Percentiles rank a stretch among this genome's conserved stretches.
These are phyloP conservation scores for Fusarium annulatum DNA, from an alignment of 2,329 filamentous ascomycete genomes.

Conservation along the genomic window DNA sequence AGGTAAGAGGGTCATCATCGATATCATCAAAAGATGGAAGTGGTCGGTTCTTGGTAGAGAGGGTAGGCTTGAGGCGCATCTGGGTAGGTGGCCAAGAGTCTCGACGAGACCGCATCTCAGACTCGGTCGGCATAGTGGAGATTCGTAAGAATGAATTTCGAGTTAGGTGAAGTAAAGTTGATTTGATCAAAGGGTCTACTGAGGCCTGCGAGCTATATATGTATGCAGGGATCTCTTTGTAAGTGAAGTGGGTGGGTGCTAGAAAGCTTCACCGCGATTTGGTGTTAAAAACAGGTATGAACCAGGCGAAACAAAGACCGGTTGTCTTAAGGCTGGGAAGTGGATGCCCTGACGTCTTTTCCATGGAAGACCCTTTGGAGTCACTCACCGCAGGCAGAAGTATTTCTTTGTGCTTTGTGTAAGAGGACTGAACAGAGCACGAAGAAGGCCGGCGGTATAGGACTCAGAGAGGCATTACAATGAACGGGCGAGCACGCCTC, in stretches of 20 bases:
- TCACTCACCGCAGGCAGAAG: conserved; percentile 40
- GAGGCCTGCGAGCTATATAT: conserved; percentile 9
- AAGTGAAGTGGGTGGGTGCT: conserved; percentile 33
- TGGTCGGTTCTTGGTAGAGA: conserved; percentile 54
- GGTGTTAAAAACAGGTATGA: conserved; percentile 29
- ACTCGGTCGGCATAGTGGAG: conserved; percentile 51
- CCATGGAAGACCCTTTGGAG: conserved; percentile 33
- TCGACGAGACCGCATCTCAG: conserved; percentile 50
- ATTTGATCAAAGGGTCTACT: conserved; percentile 11
- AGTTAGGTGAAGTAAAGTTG: background rate
- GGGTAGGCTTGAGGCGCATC: conserved; percentile 57
- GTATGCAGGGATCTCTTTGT: conserved; percentile 18
- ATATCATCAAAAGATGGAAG: conserved; percentile 60
- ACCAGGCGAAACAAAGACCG: conserved; percentile 35
- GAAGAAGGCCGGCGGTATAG: conserved; percentile 26
- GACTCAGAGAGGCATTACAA: conserved; percentile 3
- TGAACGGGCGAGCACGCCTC: conserved; percentile 19
- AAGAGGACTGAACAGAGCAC: conserved; percentile 15
- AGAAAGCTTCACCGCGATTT: conserved; percentile 31
- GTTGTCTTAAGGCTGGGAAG: conserved; percentile 35
- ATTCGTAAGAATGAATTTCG: background rate
- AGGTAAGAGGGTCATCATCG: conserved; percentile 65
- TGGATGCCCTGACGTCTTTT: conserved; percentile 34
- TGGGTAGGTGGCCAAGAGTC: conserved; percentile 66
- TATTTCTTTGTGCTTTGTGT: conserved; percentile 12